These are phyloP conservation scores for Babesia gibsoni DNA, from an alignment of 169 alveolate species.

Conservation along the genomic window DNA sequence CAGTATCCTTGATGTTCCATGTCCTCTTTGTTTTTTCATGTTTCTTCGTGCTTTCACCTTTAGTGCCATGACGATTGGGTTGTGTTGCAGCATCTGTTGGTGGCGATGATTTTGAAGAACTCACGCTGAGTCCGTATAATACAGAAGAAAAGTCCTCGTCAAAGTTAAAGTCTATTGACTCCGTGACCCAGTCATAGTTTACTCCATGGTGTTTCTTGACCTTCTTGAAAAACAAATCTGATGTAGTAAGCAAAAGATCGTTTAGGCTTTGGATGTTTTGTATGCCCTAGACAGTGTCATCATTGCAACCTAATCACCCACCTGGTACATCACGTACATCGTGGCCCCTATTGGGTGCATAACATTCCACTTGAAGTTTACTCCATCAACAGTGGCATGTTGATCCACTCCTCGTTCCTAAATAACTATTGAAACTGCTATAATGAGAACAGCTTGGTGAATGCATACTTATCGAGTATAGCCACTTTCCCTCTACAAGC, in stretches of 20 bases:
- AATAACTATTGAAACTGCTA: too few species aligned
- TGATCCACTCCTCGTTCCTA: conserved; percentile 62
- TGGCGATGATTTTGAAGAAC: background rate
- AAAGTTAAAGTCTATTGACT: conserved; percentile 15
- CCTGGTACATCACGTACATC: conserved; percentile 53
- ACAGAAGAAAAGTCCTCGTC: conserved; percentile 36
- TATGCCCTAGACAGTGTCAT: conserved; percentile 33
- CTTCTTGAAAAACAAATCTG: conserved; percentile 5
- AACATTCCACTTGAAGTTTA: conserved; percentile 54
- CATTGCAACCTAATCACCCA: background rate
- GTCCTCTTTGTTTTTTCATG: conserved; percentile 1
- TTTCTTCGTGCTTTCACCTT: conserved; percentile 6
- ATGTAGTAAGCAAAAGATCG: conserved; percentile 16
- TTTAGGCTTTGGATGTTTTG: conserved; percentile 40
- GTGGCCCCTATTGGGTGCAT: conserved; percentile 38
- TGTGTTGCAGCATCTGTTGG: background rate
- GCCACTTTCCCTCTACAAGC: too few species aligned
- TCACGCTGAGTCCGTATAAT: conserved; percentile 13
- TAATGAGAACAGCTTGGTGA: too few species aligned
- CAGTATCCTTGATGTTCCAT: conserved; percentile 39
- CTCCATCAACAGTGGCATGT: conserved; percentile 41
- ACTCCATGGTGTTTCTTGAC: conserved; percentile 7
- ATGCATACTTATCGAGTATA: too few species aligned
- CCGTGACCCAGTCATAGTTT: conserved; percentile 33
- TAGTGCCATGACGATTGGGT: background rate